Percentiles rank a stretch among this genome's conserved stretches.
phyloP scores from a whole-genome alignment of 495 filamentous ascomycete species.

The Penicillium parvum region DNA sequence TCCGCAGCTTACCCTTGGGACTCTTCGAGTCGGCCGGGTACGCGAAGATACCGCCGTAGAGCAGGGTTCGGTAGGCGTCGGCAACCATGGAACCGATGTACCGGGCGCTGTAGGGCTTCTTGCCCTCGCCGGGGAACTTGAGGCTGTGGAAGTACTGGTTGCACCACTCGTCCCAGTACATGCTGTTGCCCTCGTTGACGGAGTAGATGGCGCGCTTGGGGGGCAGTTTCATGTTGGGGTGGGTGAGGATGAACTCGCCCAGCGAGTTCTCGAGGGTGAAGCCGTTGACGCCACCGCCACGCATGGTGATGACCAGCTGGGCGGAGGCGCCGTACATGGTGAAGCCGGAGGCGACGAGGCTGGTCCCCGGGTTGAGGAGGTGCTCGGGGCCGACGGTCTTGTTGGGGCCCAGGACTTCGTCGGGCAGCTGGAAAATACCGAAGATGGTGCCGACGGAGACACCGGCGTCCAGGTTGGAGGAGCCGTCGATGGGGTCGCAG shows the following conservation, averaged over 20 bases:
- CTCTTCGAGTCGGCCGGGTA: constrained; percentile 98
- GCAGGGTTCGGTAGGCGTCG: constrained; percentile 90
- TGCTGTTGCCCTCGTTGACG: constrained; percentile 95
- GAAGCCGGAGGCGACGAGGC: constrained; percentile 90
- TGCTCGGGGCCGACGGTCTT: constrained; percentile 69
- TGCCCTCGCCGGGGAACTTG: constrained; percentile 67
- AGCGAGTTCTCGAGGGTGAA: constrained; percentile 95
- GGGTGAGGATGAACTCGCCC: constrained; percentile 97
- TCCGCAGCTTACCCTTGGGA: constrained; percentile 94
- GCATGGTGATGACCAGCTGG: constrained; percentile 96
- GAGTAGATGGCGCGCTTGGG: constrained; percentile 83
- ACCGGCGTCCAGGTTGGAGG: constrained; percentile 94
- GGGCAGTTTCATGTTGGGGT: constrained; percentile 89
- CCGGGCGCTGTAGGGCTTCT: constrained; percentile 89
- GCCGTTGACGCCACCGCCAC: constrained; percentile 85
- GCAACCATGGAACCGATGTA: constrained; percentile 99
- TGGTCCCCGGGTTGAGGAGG: constrained; percentile 80
- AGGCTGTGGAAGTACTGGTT: constrained; percentile 84
- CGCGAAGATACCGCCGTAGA: constrained; percentile 96
- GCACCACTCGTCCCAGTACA: constrained; percentile 90
- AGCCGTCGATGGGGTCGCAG: constrained; percentile 97
- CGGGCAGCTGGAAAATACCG: constrained; percentile 81
- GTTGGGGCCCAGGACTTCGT: constrained; percentile 55
- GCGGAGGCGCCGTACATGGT: constrained; percentile 99
- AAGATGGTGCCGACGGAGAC: constrained; percentile 99